Base-by-base conservation (phyloP, 1,139 yeast species). In the Scheffersomyces parashehatae region DNA sequence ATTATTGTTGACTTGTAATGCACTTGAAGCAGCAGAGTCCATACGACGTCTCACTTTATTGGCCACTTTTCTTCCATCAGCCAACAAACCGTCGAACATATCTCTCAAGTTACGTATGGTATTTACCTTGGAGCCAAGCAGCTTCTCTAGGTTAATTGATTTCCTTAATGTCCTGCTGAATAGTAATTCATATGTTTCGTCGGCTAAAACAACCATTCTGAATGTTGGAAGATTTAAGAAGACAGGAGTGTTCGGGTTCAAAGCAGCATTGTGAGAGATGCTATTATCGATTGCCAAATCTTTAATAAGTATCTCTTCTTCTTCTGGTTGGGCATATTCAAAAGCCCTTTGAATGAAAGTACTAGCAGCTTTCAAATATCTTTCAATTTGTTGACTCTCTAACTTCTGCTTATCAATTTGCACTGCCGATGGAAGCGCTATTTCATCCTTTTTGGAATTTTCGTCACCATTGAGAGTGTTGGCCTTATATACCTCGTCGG, bases 131-230 rank as follows among this genome's bases (percentile, higher is more conserved):
- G 75, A 54, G 38, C 72, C 77, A 28, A 78, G 66, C 5, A 79
- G 77, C 51, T 81, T 80, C 34, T 82, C 80, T 34, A 90, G 72
- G 55, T 86, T 89, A 40, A 90, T 77, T 0, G 95, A 80, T 7
- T 73, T 64, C 42, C 85, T 77, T 37, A 85, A 73, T 1, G 91
- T 86, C 26, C 73, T 69, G 31, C 88, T 76, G 64, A 93, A 93
- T 51, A 91, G 81, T 35, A 86, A 70, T 60, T 93, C 98, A 53
- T 90, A 85, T 0, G 97, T 88, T 58, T 90, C 98, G 62, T 91
- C 97, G 0, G 98, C 97, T 12, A 93, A 73, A 3, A 93, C 72
- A 2, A 93, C 95, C 99, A 93, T 93, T 52, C 99, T 75, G 68
- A 93, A 93, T 0, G 97, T 90, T 0, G 98, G 91, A 28, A 91